phyloP scores from a whole-genome alignment of 352 stramenopile genomes.

The Phytophthora sansomeana region DNA sequence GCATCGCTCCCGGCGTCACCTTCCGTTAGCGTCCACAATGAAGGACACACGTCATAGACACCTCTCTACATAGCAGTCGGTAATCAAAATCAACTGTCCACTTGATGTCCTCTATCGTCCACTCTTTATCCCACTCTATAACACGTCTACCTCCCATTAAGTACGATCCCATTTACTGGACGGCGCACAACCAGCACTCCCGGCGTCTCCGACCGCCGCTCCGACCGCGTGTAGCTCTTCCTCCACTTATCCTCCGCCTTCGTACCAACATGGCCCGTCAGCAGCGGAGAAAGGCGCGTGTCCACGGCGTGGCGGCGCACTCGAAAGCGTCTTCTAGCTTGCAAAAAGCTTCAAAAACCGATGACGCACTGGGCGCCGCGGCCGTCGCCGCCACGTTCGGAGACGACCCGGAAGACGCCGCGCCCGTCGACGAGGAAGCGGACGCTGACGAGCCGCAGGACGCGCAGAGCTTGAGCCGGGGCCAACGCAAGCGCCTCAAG shows the following conservation, averaged over 20 bases:
- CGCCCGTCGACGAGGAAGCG: no score
- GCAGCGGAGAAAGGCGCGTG: conserved; percentile 65
- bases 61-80: no score
- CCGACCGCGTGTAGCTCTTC: neutral
- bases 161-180: conserved; percentile 11
- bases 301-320: conserved; percentile 60
- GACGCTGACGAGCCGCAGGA: conserved; percentile 38
- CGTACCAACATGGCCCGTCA: conserved; percentile 52
- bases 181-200: neutral
- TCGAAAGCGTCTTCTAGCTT: conserved; percentile 44
- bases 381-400: conserved; percentile 75
- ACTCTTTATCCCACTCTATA: neutral
- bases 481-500: conserved; percentile 88
- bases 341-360: conserved; percentile 22
- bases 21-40: conserved; percentile 24
- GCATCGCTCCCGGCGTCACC: conserved; percentile 9
- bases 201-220: neutral
- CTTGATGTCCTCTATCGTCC: neutral
- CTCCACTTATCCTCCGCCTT: neutral
- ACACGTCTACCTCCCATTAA: no score
- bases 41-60: neutral
- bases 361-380: conserved; percentile 49
- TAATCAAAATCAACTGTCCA: neutral
- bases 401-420: conserved; percentile 40
- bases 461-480: conserved; percentile 67